A percentile compares a stretch with the other conserved stretches of the same genome.
Conservation (phyloP, 306 rosid genomes). For the Cicer yamashitae region DNA sequence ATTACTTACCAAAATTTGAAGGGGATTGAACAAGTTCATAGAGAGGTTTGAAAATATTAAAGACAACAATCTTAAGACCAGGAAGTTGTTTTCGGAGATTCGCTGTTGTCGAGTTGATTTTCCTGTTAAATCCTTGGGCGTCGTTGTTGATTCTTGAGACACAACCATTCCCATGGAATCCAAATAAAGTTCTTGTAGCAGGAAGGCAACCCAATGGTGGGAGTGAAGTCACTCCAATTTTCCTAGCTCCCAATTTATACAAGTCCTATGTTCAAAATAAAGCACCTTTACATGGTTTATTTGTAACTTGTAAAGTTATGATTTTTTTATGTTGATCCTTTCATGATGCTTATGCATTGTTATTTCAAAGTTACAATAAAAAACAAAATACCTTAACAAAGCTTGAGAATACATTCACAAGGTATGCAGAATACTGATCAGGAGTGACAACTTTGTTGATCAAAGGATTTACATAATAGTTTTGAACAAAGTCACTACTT, state of each 20-base stretch:
- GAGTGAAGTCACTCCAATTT: conserved; percentile 87
- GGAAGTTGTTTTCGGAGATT: conserved; percentile 74
- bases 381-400: conserved; percentile 67
- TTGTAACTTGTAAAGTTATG: background rate
- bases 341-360: background rate
- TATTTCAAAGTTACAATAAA: too few relatives aligned
- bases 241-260: conserved; percentile 87
- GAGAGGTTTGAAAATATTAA: conserved; percentile 81
- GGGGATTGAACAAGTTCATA: conserved; percentile 77
- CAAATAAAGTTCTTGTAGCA: conserved; percentile 69
- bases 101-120: conserved; percentile 65
- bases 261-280: conserved; percentile 57
- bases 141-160: conserved; percentile 69
- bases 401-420: conserved; percentile 58
- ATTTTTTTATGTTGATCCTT: background rate
- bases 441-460: conserved; percentile 69
- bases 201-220: conserved; percentile 97
- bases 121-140: conserved; percentile 80
- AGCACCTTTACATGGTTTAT: background rate
- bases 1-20: conserved; percentile 67
- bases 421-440: conserved; percentile 66
- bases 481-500: conserved; percentile 84
- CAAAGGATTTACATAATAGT: conserved; percentile 82
- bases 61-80: conserved; percentile 75
- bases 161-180: conserved; percentile 67